Base-by-base conservation (phyloP, 495 filamentous ascomycete genomes). In the Penicillium ochrochloron region DNA sequence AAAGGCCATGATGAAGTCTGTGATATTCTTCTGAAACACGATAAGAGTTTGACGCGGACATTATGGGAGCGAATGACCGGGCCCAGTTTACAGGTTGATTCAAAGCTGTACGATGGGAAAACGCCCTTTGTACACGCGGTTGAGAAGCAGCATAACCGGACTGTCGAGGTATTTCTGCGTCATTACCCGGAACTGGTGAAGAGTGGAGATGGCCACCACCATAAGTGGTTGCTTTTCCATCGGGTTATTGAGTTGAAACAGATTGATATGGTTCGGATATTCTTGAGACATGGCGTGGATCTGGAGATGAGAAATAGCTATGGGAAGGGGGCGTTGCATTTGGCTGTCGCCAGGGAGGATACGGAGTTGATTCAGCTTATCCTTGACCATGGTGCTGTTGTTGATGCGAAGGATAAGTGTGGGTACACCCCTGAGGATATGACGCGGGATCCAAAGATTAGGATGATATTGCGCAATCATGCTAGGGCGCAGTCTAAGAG, bases 1-100 rank as follows among this genome's bases (percentile, higher is more conserved):
- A 27, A 46, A 15, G 62, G 62, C 4, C 33, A 64, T 54, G 5
- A 54, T 59, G 62, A 64, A n/a, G 46, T 59, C 27, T 64, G 62
- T 15, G 62, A 64, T 7, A 34, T 54, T 25, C 34, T 64, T 0
- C 33, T 64, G 10, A 59, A 53, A 27, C 56, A 64, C 35, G 62
- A 64, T 21, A 64, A 53, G 34, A 4, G 10, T 0, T 33, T 64
- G 5, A 41, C 10, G 2, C 54, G 62, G 29, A 42, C 56, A 11
- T 11, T 59, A 5, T 64, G 62, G 56, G 56, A 53, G 1, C 46
- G 56, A 12, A n/a, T 64, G 14, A 42, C 27, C 42, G 62, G 62
- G 17, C 62, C 62, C 15, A 64, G 56, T 27, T 53, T 64, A 21
- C 12, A 39, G 41, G 62, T 64, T 5, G 12, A 64, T 29, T 9